phyloP scores from a whole-genome alignment of 495 filamentous ascomycete genomes.

The Bryoglossum gracile region DNA sequence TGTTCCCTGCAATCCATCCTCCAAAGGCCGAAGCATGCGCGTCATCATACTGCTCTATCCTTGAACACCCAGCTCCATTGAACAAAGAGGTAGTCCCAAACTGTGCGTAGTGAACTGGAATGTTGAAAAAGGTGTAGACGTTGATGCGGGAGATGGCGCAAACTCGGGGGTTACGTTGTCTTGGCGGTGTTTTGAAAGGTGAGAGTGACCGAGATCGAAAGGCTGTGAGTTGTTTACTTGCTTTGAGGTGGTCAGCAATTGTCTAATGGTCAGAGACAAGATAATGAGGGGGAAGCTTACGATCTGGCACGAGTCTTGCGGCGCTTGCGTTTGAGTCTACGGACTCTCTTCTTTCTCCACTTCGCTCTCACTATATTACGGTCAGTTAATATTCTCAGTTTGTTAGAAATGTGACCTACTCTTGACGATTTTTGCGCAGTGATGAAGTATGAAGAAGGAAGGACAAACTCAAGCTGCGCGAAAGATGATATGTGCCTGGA shows the following conservation, averaged over 20 bases:
- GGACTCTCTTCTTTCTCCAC: conserved; percentile 99
- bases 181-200: conserved; percentile 27
- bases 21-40: conserved; percentile 23
- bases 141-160: conserved; percentile 28
- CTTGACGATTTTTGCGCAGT: too few relatives aligned
- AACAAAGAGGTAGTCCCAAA: conserved; percentile 22
- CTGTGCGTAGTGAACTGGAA: conserved; percentile 17
- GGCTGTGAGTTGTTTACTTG: conserved; percentile 64
- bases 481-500: too few relatives aligned
- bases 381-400: too few relatives aligned
- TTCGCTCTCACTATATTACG: conserved; percentile 99
- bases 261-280: conserved; percentile 1
- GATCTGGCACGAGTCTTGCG: conserved; percentile 95
- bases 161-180: conserved; percentile 28
- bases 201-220: conserved; percentile 52
- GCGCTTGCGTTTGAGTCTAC: conserved; percentile 96
- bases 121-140: conserved; percentile 27
- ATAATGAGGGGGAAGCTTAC: conserved; percentile 56
- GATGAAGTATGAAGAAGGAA: too few relatives aligned
- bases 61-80: conserved; percentile 25
- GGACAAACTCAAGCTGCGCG: too few relatives aligned
- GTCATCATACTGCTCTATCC: conserved; percentile 26
- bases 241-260: conserved; percentile 37
- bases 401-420: too few relatives aligned
- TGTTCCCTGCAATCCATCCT: conserved; percentile 25